Base-by-base conservation (phyloP, 2,329 filamentous ascomycete species). In the Magnaporthiopsis incrustans region DNA sequence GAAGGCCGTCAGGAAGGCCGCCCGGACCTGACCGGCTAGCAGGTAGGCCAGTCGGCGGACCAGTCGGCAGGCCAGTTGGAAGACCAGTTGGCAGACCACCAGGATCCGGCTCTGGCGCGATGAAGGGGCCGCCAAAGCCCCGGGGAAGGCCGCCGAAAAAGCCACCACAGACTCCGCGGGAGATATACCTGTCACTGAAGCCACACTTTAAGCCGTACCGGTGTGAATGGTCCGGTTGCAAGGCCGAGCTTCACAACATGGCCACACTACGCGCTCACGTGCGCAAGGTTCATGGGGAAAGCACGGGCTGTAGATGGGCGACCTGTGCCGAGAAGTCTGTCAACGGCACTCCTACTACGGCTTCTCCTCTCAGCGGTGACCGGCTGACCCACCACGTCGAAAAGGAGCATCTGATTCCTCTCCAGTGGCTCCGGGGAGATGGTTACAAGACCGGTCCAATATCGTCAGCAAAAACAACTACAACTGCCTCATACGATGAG, bases 231-330 rank as follows among this genome's bases (percentile, higher is more conserved):
- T 67, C 74, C 27, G 76, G 76, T 0, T 89, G 86, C 69, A 78
- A 77, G 35, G 85, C 85, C 4, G 82, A 87, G 72, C 75, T 89
- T 59, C 84, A 87, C 62, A 89, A 89, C 69, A 72, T 87, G 64
- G 82, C 82, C 15, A 88, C 85, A 12, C 71, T 89, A 57, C 77
- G 81, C 30, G 76, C 74, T 64, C 86, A 89, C 67, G 73, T 88
- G 18, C 70, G 73, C 25, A 68, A 78, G 18, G 77, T 86, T 3
- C 86, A 89, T 70, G 76, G 64, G 6, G 66, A 67, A 22, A 65
- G 66, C 57, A 65, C 68, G 25, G 65, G 68, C 53, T 80, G 76
- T 63, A 71, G 68, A 56, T 84, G 80, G 79, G 72, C 71, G 7
- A 73, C 71, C 26, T 85, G 81, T 67, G 69, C 14, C 63, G 59